A percentile compares a stretch with the other conserved stretches of the same genome.
phyloP scores from a whole-genome alignment of 2,329 filamentous ascomycete species.

The Teratosphaeria viscida region DNA sequence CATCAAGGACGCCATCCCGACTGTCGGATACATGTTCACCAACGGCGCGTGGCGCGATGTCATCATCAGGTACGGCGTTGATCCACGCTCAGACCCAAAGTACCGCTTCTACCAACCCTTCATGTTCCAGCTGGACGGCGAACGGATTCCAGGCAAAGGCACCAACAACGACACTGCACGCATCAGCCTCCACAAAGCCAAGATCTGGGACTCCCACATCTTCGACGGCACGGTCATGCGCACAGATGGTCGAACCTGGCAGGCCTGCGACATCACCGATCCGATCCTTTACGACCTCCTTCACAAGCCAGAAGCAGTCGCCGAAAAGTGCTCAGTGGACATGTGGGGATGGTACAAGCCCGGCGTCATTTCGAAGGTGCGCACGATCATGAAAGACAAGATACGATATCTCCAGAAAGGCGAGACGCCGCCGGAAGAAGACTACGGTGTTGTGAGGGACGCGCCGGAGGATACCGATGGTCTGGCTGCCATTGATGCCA shows the following conservation, averaged over 20 bases:
- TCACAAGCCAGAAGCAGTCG: conserved; percentile 43
- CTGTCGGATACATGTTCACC: conserved; percentile 84
- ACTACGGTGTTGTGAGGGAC: conserved; percentile 9
- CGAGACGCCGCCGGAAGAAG: conserved; percentile 20
- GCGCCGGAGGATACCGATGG: background rate
- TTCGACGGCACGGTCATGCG: conserved; percentile 71
- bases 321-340: conserved; percentile 37
- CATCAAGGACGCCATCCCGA: conserved; percentile 67
- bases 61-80: conserved; percentile 73
- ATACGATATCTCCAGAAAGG: conserved; percentile 41
- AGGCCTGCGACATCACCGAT: conserved; percentile 85
- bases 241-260: conserved; percentile 82
- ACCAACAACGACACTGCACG: background rate
- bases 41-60: conserved; percentile 87
- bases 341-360: conserved; percentile 74
- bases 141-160: conserved; percentile 13
- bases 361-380: conserved; percentile 71
- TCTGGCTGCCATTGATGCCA: background rate
- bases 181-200: background rate
- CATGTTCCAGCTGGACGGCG: conserved; percentile 59
- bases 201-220: conserved; percentile 40
- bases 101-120: conserved; percentile 82
- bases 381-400: conserved; percentile 81
- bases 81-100: conserved; percentile 66
- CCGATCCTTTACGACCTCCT: conserved; percentile 60